These are phyloP conservation scores for Pichia sp. DNA, from an alignment of 1,139 yeast species.

Conservation along the genomic window DNA sequence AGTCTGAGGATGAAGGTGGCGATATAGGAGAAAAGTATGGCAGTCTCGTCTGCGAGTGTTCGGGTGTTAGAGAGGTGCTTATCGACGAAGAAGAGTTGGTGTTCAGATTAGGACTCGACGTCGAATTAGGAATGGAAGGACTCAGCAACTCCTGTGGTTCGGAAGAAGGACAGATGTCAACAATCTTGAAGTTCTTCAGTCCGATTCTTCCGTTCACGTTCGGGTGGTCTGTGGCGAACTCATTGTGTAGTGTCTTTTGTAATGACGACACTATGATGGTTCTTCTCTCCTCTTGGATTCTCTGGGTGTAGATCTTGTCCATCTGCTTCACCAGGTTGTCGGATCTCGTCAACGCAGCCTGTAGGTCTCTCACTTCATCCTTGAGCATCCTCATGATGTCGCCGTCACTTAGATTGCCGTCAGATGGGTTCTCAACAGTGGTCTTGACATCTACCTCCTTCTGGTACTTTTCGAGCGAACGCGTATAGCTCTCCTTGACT, in stretches of 20 bases:
- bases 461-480: conserved; percentile 12
- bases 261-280: conserved; percentile 24
- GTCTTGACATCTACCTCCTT: background rate
- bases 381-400: conserved; percentile 28
- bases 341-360: conserved; percentile 20
- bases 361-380: conserved; percentile 26
- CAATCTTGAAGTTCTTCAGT: conserved; percentile 9
- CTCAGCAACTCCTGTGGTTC: background rate
- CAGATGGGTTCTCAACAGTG: conserved; percentile 1
- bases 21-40: conserved; percentile 3
- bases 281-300: conserved; percentile 25
- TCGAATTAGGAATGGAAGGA: background rate
- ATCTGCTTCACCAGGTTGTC: conserved; percentile 22
- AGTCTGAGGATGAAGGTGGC: conserved; percentile 3
- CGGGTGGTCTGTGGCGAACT: conserved; percentile 16
- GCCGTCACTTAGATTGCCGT: conserved; percentile 24
- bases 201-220: background rate
- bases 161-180: conserved; percentile 5
- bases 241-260: conserved; percentile 18
- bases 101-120: background rate
- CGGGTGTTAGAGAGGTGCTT: conserved; percentile 1
- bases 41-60: background rate
- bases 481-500: conserved; percentile 11
- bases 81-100: conserved; percentile 2
- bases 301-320: conserved; percentile 21